Base-by-base conservation (phyloP, 1,284 basidiomycete genomes). In the Puccinia novopanici region DNA sequence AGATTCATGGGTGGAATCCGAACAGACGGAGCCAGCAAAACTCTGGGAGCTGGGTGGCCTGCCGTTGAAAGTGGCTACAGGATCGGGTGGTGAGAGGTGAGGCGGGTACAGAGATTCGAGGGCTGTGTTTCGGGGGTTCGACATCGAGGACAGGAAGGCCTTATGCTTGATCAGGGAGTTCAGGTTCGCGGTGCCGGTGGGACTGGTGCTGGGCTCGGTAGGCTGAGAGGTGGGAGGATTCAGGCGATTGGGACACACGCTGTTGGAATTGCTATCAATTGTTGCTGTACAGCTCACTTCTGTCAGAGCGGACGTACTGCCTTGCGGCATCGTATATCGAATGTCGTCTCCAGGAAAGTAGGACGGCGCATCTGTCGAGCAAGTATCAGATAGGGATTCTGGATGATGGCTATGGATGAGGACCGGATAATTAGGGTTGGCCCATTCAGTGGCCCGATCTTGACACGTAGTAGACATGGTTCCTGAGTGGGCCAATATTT, bases 251-350 rank as follows among this genome's bases (percentile, higher is more conserved):
- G 67, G 24, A n/a, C 67, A 70, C 10, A 70, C 67, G 30, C 67
- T 70, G 22, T 70, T 70, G 4, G 67, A 70, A 34, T 27, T 70
- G 24, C 67, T 70, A 52, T 70, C 67, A 22, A 70, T 70, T 24
- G 67, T 70, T 52, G 67, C 67, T 50, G 67, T 45, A 70, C 67
- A 70, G 67, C 67, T 70, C 13, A 50, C 67, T 70, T 70, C 67
- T 27, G 67, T 70, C 42, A 70, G 22, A 27, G 67, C 67, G 48
- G 67, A 27, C 17, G 67, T 70, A 30, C 67, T 70, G n/a, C 45
- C 6, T 50, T 50, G 67, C n/a, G 67, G 67, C 67, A 70, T 50
- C 2, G 48, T 70, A 10, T 70, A 70, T 50, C 67, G 67, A 15
- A 52, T 52, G n/a, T 70, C 67, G 67, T 70, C 67, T 48, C 67